These are phyloP conservation scores for Spinacia oleracea DNA, from an alignment of 179 eudicot genomes.

Conservation along the genomic window DNA sequence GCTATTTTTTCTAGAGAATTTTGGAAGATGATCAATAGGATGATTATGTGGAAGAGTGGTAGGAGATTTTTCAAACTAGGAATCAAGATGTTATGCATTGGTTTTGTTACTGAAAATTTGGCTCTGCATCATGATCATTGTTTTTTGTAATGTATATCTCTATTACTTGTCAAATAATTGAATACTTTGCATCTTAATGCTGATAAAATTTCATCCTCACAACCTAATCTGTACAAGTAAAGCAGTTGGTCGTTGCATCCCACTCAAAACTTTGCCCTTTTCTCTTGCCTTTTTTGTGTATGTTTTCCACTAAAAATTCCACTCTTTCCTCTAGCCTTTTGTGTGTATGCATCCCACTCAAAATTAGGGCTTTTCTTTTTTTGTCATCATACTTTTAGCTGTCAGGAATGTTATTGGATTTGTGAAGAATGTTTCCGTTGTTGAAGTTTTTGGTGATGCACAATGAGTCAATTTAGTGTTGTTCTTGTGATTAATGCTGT, in stretches of 20 bases:
- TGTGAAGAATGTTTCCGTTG: too few relatives aligned
- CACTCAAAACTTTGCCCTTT: not conserved
- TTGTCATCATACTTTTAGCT: not conserved
- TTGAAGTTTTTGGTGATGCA: not conserved
- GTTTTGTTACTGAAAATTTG: not conserved
- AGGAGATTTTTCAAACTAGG: not conserved
- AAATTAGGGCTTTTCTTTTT: too few relatives aligned
- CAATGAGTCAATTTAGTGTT: too few relatives aligned
- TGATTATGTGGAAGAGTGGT: not conserved
- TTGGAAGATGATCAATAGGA: not conserved
- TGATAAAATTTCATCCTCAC: not conserved
- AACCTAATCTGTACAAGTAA: not conserved
- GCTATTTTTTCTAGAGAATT: not conserved
- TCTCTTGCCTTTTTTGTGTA: not conserved
- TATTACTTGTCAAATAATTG: not conserved
- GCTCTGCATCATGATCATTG: not conserved
- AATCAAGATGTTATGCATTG: not conserved
- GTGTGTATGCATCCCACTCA: not conserved
- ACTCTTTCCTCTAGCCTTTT: not conserved
- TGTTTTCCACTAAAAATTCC: not conserved
- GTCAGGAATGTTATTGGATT: not conserved
- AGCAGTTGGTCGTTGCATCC: not conserved
- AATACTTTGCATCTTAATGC: not conserved
- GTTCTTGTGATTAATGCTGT: not conserved
- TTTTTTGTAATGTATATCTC: not conserved